These are phyloP conservation scores for Truncatella angustata DNA, from an alignment of 2,329 filamentous ascomycete species.

Conservation along the genomic window DNA sequence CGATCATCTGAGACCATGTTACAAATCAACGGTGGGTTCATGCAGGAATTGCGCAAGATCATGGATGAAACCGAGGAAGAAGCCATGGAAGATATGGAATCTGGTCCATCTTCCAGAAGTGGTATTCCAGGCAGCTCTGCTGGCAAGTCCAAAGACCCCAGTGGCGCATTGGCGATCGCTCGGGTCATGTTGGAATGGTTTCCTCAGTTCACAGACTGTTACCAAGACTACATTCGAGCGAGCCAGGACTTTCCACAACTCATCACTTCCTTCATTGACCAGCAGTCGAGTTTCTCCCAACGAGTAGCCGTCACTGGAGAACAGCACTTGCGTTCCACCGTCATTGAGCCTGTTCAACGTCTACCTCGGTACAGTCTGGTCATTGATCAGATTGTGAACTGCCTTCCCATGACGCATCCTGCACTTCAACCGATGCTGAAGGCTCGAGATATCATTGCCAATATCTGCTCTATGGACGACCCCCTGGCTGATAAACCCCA, in stretches of 20 bases:
- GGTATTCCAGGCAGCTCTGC: conserved; percentile 40
- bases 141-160: conserved; percentile 63
- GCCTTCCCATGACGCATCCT: conserved; percentile 80
- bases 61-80: conserved; percentile 83
- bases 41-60: conserved; percentile 71
- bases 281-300: conserved; percentile 78
- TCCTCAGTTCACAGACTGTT: conserved; percentile 85
- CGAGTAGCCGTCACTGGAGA: conserved; percentile 82
- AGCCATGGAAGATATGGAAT: conserved; percentile 73
- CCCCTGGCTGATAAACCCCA: conserved; percentile 68
- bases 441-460: conserved; percentile 88
- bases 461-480: conserved; percentile 91
- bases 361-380: conserved; percentile 92
- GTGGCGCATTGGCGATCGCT: conserved; percentile 75
- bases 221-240: conserved; percentile 88
- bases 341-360: conserved; percentile 95
- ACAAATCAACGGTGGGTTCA: conserved; percentile 76
- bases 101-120: conserved; percentile 44
- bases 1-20: conserved; percentile 77
- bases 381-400: conserved; percentile 91
- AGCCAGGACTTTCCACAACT: conserved; percentile 84
- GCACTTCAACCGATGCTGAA: conserved; percentile 81
- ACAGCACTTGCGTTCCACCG: conserved; percentile 82
- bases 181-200: conserved; percentile 88
- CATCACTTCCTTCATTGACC: conserved; percentile 75